Evolutionary conservation across 345 rosid genomes (phyloP), one percentile per base, ranked within the genome.

Genomic region (Angophora floribunda): DNA sequence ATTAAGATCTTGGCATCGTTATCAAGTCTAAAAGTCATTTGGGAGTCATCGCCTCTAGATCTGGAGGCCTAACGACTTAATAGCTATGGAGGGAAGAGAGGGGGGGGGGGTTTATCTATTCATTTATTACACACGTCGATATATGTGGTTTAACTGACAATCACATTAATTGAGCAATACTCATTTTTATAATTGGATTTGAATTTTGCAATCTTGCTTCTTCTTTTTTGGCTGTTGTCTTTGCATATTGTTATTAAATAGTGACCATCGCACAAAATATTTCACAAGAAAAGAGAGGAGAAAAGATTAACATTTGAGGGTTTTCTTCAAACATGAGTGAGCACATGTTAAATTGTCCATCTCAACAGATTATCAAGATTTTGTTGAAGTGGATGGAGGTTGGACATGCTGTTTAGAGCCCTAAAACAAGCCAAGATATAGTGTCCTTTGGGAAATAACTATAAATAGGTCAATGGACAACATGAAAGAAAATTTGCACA

Each of bases 171-270:
- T 3, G 5, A 55, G 28, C 9, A 22, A 61, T 59, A 16, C 26
- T 15, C 30, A 1, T 61, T 28, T 28, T 0, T n/a, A 26, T 12
- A 55, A 26, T 28, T 4, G 4, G 7, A 61, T 61, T 61, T 61
- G 67, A 61, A 28, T 28, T 59, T 59, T 61, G 1, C 5, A 61
- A 61, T 61, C 67, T 28, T 61, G 28, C 67, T 61, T 61, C 41
- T 2, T 36, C n/a, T 59, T 61, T 61, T 2, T 61, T 15, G 32
- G 67, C 16, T 0, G 15, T 26, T 59, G 11, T 59, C 30, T 1
- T 11, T 14, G 26, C 0, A 30, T 59, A 30, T 59, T 1, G 0
- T 26, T 11, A 12, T 59, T 30, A 28, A 59, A 59, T 11, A 28
- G 67, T 59, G 32, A 28, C 67, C 32, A 59, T 59, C 28, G 67